Evolutionary conservation across 1,284 basidiomycete genomes (phyloP).

Genomic region (Cryptococcus hybrid): DNA sequence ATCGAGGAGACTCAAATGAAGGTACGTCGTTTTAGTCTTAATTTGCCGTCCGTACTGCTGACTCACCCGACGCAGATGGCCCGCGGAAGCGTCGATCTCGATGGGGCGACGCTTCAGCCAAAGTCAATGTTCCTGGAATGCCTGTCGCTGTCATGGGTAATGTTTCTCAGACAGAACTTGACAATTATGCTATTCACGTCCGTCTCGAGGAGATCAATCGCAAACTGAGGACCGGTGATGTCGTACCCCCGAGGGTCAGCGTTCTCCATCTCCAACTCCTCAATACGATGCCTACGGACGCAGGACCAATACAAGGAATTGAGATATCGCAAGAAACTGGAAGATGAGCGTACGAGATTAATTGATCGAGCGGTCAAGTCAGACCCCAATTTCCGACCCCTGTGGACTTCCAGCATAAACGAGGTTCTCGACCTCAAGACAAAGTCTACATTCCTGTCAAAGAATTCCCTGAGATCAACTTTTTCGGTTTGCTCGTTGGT

Average conservation of each 20-base stretch:
- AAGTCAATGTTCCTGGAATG: slow-evolving; percentile 76
- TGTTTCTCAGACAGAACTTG: slow-evolving; percentile 86
- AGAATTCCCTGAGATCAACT: slow-evolving; percentile 99
- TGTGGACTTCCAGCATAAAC: slow-evolving; percentile 78
- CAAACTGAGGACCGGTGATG: slow-evolving; percentile 89
- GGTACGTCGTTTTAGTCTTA: slow-evolving; percentile 19
- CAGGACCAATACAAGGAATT: slow-evolving; percentile 98
- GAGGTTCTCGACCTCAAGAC: slow-evolving; percentile 86
- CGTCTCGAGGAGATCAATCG: slow-evolving; percentile 96
- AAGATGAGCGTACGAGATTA: slow-evolving; percentile 91
- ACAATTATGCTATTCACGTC: slow-evolving; percentile 92
- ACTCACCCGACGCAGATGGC: slow-evolving; percentile 9
- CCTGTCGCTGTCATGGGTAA: slow-evolving; percentile 91
- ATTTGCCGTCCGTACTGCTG: background rate
- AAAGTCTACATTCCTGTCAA: slow-evolving; percentile 99
- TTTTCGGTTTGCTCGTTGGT: slow-evolving; percentile 96
- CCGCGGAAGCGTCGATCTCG: slow-evolving; percentile 90
- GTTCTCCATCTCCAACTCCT: slow-evolving; percentile 93
- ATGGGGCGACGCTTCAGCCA: slow-evolving; percentile 85
- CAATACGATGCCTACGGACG: slow-evolving; percentile 97
- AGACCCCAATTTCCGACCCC: slow-evolving; percentile 97
- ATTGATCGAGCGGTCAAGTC: slow-evolving; percentile 96
- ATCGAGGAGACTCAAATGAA: slow-evolving; percentile 22
- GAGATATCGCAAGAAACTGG: slow-evolving; percentile 95
- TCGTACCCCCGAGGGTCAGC: slow-evolving; percentile 91